Percentiles rank a stretch among this genome's conserved stretches.
Evolutionary conservation across 352 stramenopile genomes (phyloP).

Genomic region (Phytophthora pseudosyringae): DNA sequence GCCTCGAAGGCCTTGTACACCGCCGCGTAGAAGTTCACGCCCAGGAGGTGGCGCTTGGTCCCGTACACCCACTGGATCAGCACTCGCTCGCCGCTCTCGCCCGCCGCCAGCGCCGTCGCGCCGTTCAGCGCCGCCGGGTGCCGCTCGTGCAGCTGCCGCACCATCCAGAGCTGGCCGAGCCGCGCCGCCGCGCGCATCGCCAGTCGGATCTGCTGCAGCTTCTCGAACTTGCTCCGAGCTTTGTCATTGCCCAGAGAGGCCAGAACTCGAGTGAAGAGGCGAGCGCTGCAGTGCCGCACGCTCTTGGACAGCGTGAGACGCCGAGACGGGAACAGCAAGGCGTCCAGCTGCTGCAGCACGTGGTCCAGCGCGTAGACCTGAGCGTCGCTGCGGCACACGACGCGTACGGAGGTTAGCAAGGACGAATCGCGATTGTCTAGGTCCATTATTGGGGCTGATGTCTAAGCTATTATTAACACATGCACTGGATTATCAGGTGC

Average conservation of each 20-base stretch:
- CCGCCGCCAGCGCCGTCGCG: conserved; percentile 2
- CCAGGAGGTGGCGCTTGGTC: background rate
- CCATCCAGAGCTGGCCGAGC: conserved; percentile 13
- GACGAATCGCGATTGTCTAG: background rate
- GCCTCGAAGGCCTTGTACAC: conserved; percentile 1
- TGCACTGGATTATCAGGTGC: background rate
- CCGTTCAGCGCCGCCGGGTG: conserved; percentile 14
- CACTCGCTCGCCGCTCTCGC: background rate
- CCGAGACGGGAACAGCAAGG: conserved; percentile 5
- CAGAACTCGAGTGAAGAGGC: conserved; percentile 13
- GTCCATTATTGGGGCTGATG: background rate
- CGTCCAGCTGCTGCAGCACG: conserved; percentile 14
- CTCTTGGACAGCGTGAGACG: conserved; percentile 1
- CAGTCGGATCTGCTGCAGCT: conserved; percentile 18
- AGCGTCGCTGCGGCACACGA: conserved; percentile 4
- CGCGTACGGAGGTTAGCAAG: conserved; percentile 14
- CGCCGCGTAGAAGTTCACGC: conserved; percentile 2
- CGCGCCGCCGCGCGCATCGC: conserved; percentile 7
- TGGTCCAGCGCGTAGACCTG: background rate
- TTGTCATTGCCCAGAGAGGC: background rate
- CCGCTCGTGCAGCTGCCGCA: conserved; percentile 12
- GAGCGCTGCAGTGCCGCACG: conserved; percentile 6
- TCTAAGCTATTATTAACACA: background rate
- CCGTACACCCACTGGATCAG: conserved; percentile 6
- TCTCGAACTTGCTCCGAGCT: conserved; percentile 10